Evolutionary conservation across 2,329 filamentous ascomycete genomes (phyloP).

Genomic region (Aureobasidium pullulans): DNA sequence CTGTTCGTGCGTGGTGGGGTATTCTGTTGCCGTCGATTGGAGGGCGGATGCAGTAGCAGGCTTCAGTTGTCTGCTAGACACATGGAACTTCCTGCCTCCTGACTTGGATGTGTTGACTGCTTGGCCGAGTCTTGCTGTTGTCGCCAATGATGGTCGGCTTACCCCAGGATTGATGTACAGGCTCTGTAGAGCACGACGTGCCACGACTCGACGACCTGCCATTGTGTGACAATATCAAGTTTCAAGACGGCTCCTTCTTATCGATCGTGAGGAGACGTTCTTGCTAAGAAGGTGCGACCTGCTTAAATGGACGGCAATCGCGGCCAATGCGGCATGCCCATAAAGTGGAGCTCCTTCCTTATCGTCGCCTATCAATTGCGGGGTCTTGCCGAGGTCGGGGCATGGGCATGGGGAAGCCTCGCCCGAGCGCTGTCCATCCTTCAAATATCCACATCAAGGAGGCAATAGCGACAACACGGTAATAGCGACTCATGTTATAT

Average conservation of each 20-base stretch:
- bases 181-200: constrained; percentile 33
- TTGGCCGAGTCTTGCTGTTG: constrained; percentile 33
- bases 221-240: constrained; percentile 23
- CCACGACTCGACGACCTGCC: constrained; percentile 39
- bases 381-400: constrained; percentile 10
- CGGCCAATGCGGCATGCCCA: not conserved
- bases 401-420: not conserved
- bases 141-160: constrained; percentile 29
- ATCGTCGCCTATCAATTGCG: constrained; percentile 8
- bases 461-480: not conserved
- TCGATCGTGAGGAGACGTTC: not conserved
- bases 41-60: constrained; percentile 41
- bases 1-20: constrained; percentile 65
- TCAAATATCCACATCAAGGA: not conserved
- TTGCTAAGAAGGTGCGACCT: not conserved
- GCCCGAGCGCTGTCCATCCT: not conserved
- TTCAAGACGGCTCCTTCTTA: not conserved
- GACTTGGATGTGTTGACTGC: constrained; percentile 30
- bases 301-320: not conserved
- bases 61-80: constrained; percentile 46
- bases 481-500: constrained; percentile 6
- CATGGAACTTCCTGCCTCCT: constrained; percentile 44
- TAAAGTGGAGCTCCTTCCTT: constrained; percentile 4
- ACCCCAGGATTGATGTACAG: constrained; percentile 31
- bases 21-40: constrained; percentile 46